phyloP scores from a whole-genome alignment of 441 rosid species.

The Gossypium gossypioides region DNA sequence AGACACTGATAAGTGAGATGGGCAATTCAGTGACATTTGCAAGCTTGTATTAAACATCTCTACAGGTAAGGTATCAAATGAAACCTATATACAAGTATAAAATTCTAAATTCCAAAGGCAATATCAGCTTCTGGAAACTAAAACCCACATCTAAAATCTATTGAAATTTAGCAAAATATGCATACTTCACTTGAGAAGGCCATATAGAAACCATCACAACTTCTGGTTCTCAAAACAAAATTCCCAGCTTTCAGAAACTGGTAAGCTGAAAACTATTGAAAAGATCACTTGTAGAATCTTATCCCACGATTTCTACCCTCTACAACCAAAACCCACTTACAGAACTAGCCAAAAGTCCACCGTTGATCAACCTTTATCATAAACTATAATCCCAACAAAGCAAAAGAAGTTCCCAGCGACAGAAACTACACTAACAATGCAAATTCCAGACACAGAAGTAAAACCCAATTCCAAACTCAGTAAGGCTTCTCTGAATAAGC shows the following conservation, averaged over 20 bases:
- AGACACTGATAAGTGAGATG: conserved; percentile 23
- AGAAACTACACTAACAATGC: neutral
- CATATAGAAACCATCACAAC: neutral
- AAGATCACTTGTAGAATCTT: neutral
- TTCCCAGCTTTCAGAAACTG: neutral
- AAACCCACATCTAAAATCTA: neutral
- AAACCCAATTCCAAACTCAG: conserved; percentile 18
- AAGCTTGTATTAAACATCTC: conserved; percentile 34
- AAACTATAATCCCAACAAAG: conserved; percentile 2
- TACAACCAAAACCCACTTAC: neutral
- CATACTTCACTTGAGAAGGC: neutral
- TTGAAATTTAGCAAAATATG: neutral
- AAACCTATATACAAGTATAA: conserved; percentile 11
- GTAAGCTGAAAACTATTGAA: neutral
- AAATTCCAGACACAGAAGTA: conserved; percentile 2
- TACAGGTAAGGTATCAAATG: neutral
- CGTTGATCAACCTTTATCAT: neutral
- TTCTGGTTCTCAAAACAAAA: neutral
- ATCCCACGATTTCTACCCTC: neutral
- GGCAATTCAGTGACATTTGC: conserved; percentile 32
- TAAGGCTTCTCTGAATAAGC: conserved; percentile 1
- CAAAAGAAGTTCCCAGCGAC: neutral
- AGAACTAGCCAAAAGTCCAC: neutral
- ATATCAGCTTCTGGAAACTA: conserved; percentile 6
- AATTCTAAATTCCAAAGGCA: conserved; percentile 5